These are phyloP conservation scores for Medicago ruthenica DNA, from an alignment of 306 rosid genomes.

Conservation along the genomic window DNA sequence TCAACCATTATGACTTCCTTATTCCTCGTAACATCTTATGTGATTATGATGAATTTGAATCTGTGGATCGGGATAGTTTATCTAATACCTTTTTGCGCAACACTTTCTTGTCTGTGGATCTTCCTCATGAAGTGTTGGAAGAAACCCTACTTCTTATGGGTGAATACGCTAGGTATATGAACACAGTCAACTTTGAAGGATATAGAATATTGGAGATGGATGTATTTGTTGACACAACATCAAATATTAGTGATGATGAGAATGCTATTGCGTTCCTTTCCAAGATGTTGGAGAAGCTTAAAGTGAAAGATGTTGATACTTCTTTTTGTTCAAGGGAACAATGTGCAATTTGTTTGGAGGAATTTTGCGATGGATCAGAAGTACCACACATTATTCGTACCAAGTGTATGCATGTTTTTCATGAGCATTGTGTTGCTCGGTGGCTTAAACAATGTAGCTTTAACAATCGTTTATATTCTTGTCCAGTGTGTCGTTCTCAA, in stretches of 20 bases:
- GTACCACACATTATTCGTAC: not conserved
- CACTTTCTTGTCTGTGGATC: not conserved
- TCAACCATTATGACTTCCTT: not conserved
- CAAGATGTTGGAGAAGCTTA: not conserved
- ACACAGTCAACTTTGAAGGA: not conserved
- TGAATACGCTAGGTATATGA: not conserved
- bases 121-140: not conserved
- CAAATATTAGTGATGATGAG: not conserved
- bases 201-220: not conserved
- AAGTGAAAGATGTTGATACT: not conserved
- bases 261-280: not conserved
- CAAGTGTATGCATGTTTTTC: conserved; percentile 15
- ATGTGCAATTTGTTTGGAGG: conserved; percentile 29
- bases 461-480: not conserved
- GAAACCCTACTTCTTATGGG: not conserved
- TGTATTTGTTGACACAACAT: not conserved
- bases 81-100: not conserved
- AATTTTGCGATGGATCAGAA: not conserved
- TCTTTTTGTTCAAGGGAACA: not conserved
- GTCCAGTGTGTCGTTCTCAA: not conserved
- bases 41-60: not conserved
- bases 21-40: not conserved
- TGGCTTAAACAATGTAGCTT: not conserved
- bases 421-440: not conserved
- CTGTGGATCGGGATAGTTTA: not conserved